Evolutionary conservation across 2,329 filamentous ascomycete genomes (phyloP), one percentile per base, ranked within the genome.

Genomic region (Hypomyces perniciosus): DNA sequence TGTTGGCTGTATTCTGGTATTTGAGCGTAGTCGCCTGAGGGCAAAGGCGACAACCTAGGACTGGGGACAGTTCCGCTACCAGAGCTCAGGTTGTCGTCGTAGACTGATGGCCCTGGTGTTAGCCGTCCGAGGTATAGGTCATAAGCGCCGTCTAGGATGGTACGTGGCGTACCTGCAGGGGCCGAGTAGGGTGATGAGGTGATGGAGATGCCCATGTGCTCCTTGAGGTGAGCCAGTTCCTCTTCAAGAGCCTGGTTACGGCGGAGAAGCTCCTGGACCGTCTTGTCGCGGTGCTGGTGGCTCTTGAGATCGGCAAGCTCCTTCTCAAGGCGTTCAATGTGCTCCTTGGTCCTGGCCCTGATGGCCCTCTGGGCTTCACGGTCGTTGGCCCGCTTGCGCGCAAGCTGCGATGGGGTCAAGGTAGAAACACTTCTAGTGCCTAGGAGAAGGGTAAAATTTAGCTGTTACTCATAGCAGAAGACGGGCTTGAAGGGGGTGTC

Each of bases 301-400:
- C 69, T 72, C 54, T 76, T 75, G 56, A 95, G 78, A 57, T 92
- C 86, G 50, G 84, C 79, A 54, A 95, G 85, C 59, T 86, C 82
- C 56, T 76, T 76, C 71, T 95, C 88, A 46, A 95, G 74, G 26
- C 75, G 75, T 64, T 93, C 88, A 61, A 95, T 95, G 66, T 90
- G 87, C 62, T 86, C 82, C 72, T 90, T 92, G 37, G 90, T 95
- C 60, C 90, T 80, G 67, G 90, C 88, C 45, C 90, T 79, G 56
- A 95, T 95, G 39, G 88, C 88, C 45, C 90, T 81, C 71, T 96
- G 90, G 39, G 90, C 90, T 69, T 95, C 89, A 55, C 90, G 82
- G 67, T 96, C 90, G 72, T 96, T 96, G 62, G 89, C 88, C 57
- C 91, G 80, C 74, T 96, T 96, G 68, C 90, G 87, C 30, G 86